Evolutionary conservation across 768 basidiomycete genomes (phyloP), one percentile per base, ranked within the genome.

Genomic region (Collybia sp.): DNA sequence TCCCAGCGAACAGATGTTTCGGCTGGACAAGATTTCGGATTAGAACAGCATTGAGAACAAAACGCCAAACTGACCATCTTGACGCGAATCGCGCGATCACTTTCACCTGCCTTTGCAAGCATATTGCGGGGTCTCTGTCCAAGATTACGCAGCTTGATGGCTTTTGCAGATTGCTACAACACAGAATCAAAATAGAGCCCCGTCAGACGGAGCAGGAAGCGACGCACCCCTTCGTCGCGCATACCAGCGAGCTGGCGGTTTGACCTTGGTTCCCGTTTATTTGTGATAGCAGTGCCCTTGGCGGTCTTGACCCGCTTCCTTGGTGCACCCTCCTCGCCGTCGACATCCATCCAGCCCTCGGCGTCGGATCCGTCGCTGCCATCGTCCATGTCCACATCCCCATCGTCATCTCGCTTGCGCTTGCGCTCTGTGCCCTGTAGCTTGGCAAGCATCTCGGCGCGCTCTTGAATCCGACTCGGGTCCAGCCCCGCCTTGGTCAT

Each of bases 401-500:
- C 83, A 17, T 74, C 75, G 40, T 73, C 66, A 57, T 76, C 72
- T 45, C 90, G 76, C 61, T 88, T 88, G 62, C 84, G 75, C 72
- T 89, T 81, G 17, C 35, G 35, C 13, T 37, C 73, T 67, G 71
- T 83, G 56, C 72, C 73, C 49, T 78, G 77, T 18, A 81, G 61
- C 65, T 92, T 92, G 30, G 87, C 89, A 37, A 98, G 65, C 59
- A 85, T 73, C 57, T 77, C 77, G 5, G 93, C 96, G n/a, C 94
- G 84, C 50, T 90, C 89, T 64, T 93, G 79, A 55, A 99, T 83
- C 42, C 78, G 77, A 53, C 85, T 85, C 4, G 96, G 88, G 62
- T 99, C 89, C 53, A 90, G 76, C 0, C 96, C 96, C 12, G 89
- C 90, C 56, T 82, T 82, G n/a, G 85, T 88, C 64, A 98, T 66